Conservation (phyloP, 148 eudicot genomes). For the Persicaria maculosa region DNA sequence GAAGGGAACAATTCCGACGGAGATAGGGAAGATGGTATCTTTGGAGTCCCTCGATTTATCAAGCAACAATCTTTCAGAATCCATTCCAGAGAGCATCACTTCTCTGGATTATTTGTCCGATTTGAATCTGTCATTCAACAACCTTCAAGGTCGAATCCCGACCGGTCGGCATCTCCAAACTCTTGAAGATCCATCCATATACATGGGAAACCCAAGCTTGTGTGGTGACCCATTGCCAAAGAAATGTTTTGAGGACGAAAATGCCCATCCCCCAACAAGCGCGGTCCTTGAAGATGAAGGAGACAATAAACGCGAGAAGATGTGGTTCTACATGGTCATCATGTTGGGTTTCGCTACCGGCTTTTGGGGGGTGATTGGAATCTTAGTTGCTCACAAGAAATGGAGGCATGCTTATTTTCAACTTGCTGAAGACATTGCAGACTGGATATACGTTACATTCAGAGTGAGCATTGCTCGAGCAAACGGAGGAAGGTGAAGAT, state of each 20-base stretch:
- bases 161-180: slow-evolving; percentile 17
- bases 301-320: slow-evolving; percentile 6
- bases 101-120: not conserved
- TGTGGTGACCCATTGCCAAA: slow-evolving; percentile 18
- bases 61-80: slow-evolving; percentile 9
- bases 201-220: slow-evolving; percentile 3
- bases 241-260: not conserved
- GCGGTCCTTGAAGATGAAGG: not conserved
- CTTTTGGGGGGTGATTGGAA: slow-evolving; percentile 21
- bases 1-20: slow-evolving; percentile 8
- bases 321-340: slow-evolving; percentile 19
- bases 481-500: no score
- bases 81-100: slow-evolving; percentile 20
- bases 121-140: slow-evolving; percentile 24
- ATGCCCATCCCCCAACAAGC: not conserved
- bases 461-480: no score
- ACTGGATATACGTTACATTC: no score
- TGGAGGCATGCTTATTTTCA: slow-evolving; percentile 17
- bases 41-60: no score
- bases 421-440: not conserved
- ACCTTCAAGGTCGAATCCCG: slow-evolving; percentile 20
- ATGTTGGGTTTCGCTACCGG: slow-evolving; percentile 22
- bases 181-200: slow-evolving; percentile 14
- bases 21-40: slow-evolving; percentile 13
- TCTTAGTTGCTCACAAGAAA: slow-evolving; percentile 12